These are phyloP conservation scores for Sporisorium reilianum DNA, from an alignment of 1,284 basidiomycete species.

Conservation along the genomic window DNA sequence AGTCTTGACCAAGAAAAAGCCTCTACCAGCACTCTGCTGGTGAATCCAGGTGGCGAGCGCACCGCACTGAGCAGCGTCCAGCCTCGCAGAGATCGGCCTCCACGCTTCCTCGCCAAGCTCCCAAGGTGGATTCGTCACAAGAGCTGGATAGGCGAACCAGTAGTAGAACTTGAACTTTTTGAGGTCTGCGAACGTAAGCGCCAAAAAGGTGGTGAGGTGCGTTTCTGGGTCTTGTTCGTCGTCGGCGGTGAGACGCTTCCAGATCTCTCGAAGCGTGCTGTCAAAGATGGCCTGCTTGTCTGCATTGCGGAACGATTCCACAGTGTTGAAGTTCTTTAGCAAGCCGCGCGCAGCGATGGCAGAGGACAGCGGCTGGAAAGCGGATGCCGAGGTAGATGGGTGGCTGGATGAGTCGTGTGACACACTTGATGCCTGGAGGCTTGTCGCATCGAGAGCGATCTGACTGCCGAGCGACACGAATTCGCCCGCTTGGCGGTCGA, in stretches of 20 bases:
- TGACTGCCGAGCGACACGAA: conserved; percentile 56
- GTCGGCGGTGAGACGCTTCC: conserved; percentile 26
- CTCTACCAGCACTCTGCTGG: conserved; percentile 17
- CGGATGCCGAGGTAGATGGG: conserved; percentile 50
- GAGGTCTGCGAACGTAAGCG: conserved; percentile 94
- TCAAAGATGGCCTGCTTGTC: conserved; percentile 86
- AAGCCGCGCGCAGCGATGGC: conserved; percentile 72
- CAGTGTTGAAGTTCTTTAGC: conserved; percentile 87
- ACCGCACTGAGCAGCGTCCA: conserved; percentile 5
- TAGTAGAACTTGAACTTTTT: conserved; percentile 98
- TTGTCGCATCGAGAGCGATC: conserved; percentile 67
- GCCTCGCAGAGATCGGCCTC: conserved; percentile 9
- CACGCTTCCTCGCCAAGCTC: conserved; percentile 74
- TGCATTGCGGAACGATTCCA: conserved; percentile 91
- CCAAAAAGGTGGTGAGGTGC: conserved; percentile 80
- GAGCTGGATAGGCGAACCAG: conserved; percentile 96
- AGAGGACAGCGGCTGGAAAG: conserved; percentile 67
- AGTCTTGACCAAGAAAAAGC: conserved; percentile 47
- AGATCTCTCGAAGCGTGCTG: conserved; percentile 35
- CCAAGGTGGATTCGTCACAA: conserved; percentile 73
- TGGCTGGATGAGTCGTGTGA: conserved; percentile 7
- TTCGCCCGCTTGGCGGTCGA: conserved; percentile 79
- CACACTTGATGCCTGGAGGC: conserved; percentile 71
- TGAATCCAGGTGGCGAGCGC: conserved; percentile 18
- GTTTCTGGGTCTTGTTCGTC: conserved; percentile 35